Evolutionary conservation across 176 grass and related monocot species (phyloP), one percentile per base, ranked within the genome.

Genomic region (Phragmites australis): DNA sequence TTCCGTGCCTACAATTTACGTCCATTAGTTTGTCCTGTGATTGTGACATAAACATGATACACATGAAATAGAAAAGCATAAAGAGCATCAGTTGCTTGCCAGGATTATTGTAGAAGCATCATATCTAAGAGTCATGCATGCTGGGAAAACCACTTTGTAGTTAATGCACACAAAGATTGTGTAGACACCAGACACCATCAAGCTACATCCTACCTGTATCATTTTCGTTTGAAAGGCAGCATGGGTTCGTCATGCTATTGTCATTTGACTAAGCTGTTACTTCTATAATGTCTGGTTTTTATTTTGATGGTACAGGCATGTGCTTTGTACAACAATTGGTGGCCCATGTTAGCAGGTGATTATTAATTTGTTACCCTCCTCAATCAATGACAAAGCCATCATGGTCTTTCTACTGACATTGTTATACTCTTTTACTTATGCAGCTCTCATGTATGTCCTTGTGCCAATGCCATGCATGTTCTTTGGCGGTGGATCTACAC

Each of bases 261-360:
- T 68, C 41, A 17, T 32, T 59, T 44, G 63, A 53, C 15, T 8
- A 51, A 31, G 32, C 32, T 80, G 3, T 47, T 54, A 37, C 18
- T 59, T 75, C 15, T 53, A 6, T 7, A 22, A 8, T 75, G 46
- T 34, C 19, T 50, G 18, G 29, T 76, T 73, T 52, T 79, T 31
- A 18, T 78, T 79, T 71, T 73, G 31, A 18, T 88, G 40, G 31
- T 87, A 40, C 53, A 98, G 95, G 95, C 95, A 78, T 98, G 95
- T 82, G 95, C 90, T 81, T 68, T 98, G 73, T 98, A 98, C 86
- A 98, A 75, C 88, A 98, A 98, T 41, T 98, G 95, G 95, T 98
- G 95, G 95, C 95, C 95, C 40, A 98, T 98, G 95, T 85, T 98
- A 89, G 89, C 95, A 91, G 95, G 95, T 98, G 65, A 91, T 43